Percentiles rank a stretch among this genome's conserved stretches.
Conservation (phyloP, 805 yeast genomes). For the Starmerella vaccinii region DNA sequence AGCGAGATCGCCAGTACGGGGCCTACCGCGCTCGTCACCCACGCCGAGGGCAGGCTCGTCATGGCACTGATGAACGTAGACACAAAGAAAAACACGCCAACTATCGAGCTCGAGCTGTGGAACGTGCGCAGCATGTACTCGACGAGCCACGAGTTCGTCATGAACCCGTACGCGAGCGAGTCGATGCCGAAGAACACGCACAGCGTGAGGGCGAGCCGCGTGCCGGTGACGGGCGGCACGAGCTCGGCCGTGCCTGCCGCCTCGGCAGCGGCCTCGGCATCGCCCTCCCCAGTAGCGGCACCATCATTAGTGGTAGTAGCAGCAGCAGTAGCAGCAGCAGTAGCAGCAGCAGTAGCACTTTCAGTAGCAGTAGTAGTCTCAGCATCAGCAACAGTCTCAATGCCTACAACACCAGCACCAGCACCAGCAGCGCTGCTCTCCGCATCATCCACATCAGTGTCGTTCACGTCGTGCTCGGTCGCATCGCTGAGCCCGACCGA, state of each 20-base stretch:
- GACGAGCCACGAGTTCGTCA: conserved; percentile 82
- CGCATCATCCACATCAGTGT: not conserved
- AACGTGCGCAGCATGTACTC: conserved; percentile 61
- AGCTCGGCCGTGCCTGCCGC: not conserved
- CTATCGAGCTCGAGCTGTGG: conserved; percentile 44
- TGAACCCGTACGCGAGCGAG: conserved; percentile 79
- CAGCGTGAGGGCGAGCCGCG: conserved; percentile 15
- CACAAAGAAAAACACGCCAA: conserved; percentile 39
- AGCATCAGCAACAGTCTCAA: not conserved
- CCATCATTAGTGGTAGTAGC: not conserved
- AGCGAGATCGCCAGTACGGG: conserved; percentile 66
- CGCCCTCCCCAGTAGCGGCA: not conserved
- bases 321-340: not conserved
- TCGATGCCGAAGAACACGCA: conserved; percentile 56
- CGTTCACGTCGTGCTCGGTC: not conserved
- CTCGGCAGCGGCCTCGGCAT: not conserved
- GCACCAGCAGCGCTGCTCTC: not conserved
- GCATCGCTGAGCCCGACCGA: conserved; percentile 36
- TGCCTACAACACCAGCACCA: not conserved
- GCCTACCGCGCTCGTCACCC: conserved; percentile 55
- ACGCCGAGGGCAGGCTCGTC: conserved; percentile 50
- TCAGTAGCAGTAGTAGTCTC: not conserved
- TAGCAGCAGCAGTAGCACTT: not conserved
- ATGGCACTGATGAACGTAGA: conserved; percentile 44
- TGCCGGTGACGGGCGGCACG: not conserved